Base-by-base conservation (phyloP, 805 yeast species). In the Pichia ethanolica region DNA sequence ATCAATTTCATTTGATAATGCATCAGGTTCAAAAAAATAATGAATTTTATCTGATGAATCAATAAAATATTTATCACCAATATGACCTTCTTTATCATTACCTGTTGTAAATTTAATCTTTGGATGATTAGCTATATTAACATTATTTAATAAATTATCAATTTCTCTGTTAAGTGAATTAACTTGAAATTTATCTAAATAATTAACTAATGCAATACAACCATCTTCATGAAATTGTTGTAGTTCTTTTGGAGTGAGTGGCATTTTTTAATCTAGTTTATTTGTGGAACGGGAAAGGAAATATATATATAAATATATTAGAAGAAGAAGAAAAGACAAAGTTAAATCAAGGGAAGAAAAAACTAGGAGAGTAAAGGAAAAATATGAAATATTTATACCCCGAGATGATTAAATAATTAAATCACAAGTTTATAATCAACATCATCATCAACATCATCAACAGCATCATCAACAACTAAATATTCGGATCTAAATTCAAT, bases 21-120 rank as follows among this genome's bases (percentile, higher is more conserved):
- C 89, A 56, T 78, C 86, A 3, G 78, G 78, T 56, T 86, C 95
- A 53, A 86, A 79, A 63, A 86, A 86, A 59, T 68, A 86, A 3
- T 79, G 72, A 5, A 86, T 71, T 53, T 85, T 84, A 57, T 86
- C 86, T 0, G 86, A 73, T 2, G 89, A 82, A 27, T 77, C 72
- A 32, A 86, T 64, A 61, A 86, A 86, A 62, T 86, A 86, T 12
- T 76, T 71, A 63, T 86, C 90, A 1, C 91, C 90, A 41, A 86
- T 73, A 60, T 85, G 90, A 25, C 71, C 70, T 4, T 69, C 72
- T 28, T 72, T 71, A 30, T 63, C 65, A 1, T 63, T 62, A 35
- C 50, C 53, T 1, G 93, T 86, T 36, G 81, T 78, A 71, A 86
- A 86, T 60, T 74, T 77, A 10, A 90, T 85, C 61, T 76, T 60